Base-by-base conservation (phyloP, 1,284 basidiomycete species). In the Microbotryum intermedium region DNA sequence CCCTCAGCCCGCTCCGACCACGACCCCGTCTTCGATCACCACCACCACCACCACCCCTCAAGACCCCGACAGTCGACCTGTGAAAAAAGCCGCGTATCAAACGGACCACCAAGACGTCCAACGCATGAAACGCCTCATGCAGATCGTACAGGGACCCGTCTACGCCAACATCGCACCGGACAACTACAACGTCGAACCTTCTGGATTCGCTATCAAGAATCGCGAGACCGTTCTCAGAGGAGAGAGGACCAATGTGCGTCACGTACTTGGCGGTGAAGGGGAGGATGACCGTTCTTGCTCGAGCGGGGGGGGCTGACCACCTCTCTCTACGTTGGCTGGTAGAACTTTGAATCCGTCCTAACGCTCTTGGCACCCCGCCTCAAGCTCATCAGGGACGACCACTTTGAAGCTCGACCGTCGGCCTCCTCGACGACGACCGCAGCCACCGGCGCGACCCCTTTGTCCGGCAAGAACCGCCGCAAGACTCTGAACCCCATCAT, bases 71-170 rank as follows among this genome's bases (percentile, higher is more conserved):
- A 34, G 30, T 39, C 34, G 34, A 86, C 62, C 64, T 7, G 50
- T 59, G 28, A 72, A 72, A 59, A 67, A 66, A 55, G 50, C 57
- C 57, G 82, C 84, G 53, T 92, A 94, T 71, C 82, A 88, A 23
- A 79, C 87, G 0, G 87, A 95, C 73, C 69, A 79, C 1, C 80
- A 82, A 23, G 92, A 95, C 72, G 76, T 84, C 2, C 89, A 91
- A 55, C 80, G 85, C 25, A 90, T 93, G 59, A 92, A 90, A 55
- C 43, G 53, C 7, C 58, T 68, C 55, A 13, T 62, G 76, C 84
- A 81, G 70, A 87, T 90, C 61, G 84, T 80, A 70, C 77, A 68
- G 11, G 66, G 66, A 1, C 64, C 66, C 16, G 42, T 28, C 43
- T 67, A 53, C 28, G 63, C 57, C 5, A 43, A 59, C 46, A 50